Percentiles rank a stretch among this genome's conserved stretches.
Conservation (phyloP, 306 rosid species). For the Cicer cuneatum region DNA sequence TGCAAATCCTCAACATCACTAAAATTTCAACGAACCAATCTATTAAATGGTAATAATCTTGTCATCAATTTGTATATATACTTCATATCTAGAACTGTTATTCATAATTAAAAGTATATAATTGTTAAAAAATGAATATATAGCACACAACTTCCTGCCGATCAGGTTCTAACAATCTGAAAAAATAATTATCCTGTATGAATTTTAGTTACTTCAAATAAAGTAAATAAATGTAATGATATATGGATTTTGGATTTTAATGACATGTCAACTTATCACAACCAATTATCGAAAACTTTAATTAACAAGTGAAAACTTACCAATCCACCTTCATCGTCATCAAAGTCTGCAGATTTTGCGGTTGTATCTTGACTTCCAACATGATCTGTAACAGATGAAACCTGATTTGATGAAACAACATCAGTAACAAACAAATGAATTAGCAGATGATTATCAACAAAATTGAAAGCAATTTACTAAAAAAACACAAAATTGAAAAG, state of each 20-base stretch:
- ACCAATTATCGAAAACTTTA: not conserved
- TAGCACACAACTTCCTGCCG: constrained; percentile 23
- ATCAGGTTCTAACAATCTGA: constrained; percentile 31
- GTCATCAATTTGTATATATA: constrained; percentile 14
- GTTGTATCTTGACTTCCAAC: constrained; percentile 81
- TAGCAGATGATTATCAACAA: constrained; percentile 24
- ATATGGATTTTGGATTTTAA: constrained; percentile 15
- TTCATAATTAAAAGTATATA: constrained; percentile 6
- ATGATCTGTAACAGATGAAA: constrained; percentile 94
- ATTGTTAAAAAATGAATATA: no score
- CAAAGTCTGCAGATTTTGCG: constrained; percentile 92
- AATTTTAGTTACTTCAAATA: constrained; percentile 19
- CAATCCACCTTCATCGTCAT: constrained; percentile 99
- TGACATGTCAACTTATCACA: not conserved
- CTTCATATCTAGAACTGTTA: constrained; percentile 5
- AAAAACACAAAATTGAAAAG: no score
- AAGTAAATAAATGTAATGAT: constrained; percentile 13
- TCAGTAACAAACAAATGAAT: constrained; percentile 36
- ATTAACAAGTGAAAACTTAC: constrained; percentile 54
- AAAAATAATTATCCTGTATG: constrained; percentile 15
- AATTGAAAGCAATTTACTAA: not conserved
- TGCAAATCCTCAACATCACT: constrained; percentile 34
- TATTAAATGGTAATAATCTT: constrained; percentile 26
- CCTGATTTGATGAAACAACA: constrained; percentile 53
- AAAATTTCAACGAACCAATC: constrained; percentile 34